Percentiles rank a stretch among this genome's conserved stretches.
Evolutionary conservation across 371 early-diverging fungal genomes (phyloP).

Genomic region (Syncephalastrum racemosum): DNA sequence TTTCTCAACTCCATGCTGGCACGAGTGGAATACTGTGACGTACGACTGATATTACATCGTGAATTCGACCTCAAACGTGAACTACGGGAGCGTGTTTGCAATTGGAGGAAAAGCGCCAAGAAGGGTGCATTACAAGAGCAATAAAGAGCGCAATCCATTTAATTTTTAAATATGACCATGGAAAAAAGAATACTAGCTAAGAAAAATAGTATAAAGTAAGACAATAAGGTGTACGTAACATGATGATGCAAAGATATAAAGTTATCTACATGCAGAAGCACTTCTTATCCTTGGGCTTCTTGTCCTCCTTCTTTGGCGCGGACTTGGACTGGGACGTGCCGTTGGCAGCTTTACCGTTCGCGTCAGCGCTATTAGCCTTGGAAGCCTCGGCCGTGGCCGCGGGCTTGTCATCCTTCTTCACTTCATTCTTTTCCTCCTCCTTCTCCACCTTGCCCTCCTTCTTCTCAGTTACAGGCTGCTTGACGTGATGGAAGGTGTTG

Average conservation of each 20-base stretch:
- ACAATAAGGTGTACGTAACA: not conserved
- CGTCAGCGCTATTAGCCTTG: not conserved
- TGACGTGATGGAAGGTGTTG: conserved; percentile 11
- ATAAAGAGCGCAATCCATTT: not conserved
- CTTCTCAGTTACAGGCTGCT: not conserved
- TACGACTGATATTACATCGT: conserved; percentile 41
- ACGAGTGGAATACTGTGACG: conserved; percentile 33
- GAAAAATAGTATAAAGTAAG: not conserved
- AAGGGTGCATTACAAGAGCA: conserved; percentile 2
- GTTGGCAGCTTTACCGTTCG: too few relatives aligned
- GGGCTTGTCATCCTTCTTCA: not conserved
- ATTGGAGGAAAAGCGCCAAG: conserved; percentile 31
- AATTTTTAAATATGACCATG: not conserved
- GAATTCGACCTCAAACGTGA: conserved; percentile 44
- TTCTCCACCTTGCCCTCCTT: not conserved
- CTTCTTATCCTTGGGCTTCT: conserved; percentile 3
- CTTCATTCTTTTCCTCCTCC: not conserved
- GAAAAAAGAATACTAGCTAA: not conserved
- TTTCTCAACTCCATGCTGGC: conserved; percentile 40
- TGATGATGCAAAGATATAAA: conserved; percentile 1
- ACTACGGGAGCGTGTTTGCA: conserved; percentile 35
- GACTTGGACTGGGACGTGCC: conserved; percentile 2
- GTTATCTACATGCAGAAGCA: conserved; percentile 19
- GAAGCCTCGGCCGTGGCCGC: not conserved
- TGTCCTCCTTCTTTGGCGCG: conserved; percentile 7